Conservation (phyloP, 768 basidiomycete genomes). For the Suillus fuscotomentosus region DNA sequence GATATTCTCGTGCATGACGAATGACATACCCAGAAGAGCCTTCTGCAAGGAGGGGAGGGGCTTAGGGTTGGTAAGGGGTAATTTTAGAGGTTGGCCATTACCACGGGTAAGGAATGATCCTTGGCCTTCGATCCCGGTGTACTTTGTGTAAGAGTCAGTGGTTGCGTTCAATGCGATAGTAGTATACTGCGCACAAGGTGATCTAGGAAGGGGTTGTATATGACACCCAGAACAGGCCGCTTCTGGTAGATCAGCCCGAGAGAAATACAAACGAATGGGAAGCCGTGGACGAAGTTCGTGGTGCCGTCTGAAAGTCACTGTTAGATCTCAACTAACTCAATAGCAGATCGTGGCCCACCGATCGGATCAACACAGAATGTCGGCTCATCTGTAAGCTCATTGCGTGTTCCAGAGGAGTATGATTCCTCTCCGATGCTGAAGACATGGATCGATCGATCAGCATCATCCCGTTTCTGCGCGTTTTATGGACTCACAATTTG, state of each 20-base stretch:
- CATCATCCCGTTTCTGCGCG: neutral
- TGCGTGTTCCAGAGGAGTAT: slow-evolving; percentile 70
- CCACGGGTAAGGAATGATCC: slow-evolving; percentile 74
- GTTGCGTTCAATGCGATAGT: neutral
- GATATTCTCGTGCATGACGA: neutral
- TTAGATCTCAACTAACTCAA: neutral
- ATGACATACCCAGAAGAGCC: slow-evolving; percentile 61
- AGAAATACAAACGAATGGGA: slow-evolving; percentile 88
- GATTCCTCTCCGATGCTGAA: slow-evolving; percentile 92
- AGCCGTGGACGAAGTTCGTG: slow-evolving; percentile 84
- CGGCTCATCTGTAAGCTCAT: slow-evolving; percentile 78
- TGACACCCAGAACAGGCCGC: slow-evolving; percentile 83
- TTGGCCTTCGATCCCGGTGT: slow-evolving; percentile 74
- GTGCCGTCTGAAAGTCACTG: slow-evolving; percentile 61
- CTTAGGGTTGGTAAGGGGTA: slow-evolving; percentile 67
- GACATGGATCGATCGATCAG: slow-evolving; percentile 1
- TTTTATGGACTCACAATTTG: slow-evolving; percentile 63
- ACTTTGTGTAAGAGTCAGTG: slow-evolving; percentile 37
- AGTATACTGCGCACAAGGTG: slow-evolving; percentile 53
- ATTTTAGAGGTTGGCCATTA: slow-evolving; percentile 42
- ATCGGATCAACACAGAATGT: slow-evolving; percentile 98
- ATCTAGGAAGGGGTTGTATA: slow-evolving; percentile 91
- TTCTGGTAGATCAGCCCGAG: slow-evolving; percentile 85
- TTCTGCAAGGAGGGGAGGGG: slow-evolving; percentile 67
- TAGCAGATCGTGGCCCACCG: slow-evolving; percentile 42